Evolutionary conservation across 257 asterid genomes (phyloP), one percentile per base, ranked within the genome.

Genomic region (Lycium ferocissimum): DNA sequence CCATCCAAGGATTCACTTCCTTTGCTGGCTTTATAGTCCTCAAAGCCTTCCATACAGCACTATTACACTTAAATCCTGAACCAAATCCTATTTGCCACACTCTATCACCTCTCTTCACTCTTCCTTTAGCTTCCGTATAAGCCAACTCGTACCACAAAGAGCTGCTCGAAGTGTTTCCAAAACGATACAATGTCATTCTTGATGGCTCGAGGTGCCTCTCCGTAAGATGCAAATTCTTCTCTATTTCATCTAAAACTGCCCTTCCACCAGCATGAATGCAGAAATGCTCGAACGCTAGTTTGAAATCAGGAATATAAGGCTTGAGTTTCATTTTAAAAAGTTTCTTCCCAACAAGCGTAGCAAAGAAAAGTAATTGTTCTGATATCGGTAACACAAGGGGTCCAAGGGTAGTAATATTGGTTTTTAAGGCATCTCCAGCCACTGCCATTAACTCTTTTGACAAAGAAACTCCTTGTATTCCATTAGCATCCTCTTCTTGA

Each of bases 201-300:
- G 89, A 89, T 35, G 91, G 91, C 47, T 89, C 91, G 83, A 89
- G 84, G 2, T 89, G 89, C 86, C 90, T 87, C 43, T 89, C 89
- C 15, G 90, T 87, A 22, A 87, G 81, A 58, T 89, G 84, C 84
- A 89, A 78, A 58, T 89, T 89, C 84, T 89, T 89, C 89, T 89
- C 91, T 56, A 89, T 54, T 80, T 89, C 91, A 89, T 89, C 91
- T 10, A 89, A 82, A 49, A 89, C 91, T 37, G 89, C 91, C 80
- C 89, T 89, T 54, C 91, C 91, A 69, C 91, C 91, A 54, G 91
- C 91, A 87, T 89, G 91, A 70, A 89, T 87, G 85, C 91, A 89
- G 87, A 89, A 89, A 87, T 89, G 91, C 81, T 89, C 90, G 37
- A 89, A 89, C 1, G 91, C 91, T 43, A 89, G 88, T 56, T 87